Conservation (phyloP, 2,329 filamentous ascomycete species). For the Orbilia blumenaviensis region DNA sequence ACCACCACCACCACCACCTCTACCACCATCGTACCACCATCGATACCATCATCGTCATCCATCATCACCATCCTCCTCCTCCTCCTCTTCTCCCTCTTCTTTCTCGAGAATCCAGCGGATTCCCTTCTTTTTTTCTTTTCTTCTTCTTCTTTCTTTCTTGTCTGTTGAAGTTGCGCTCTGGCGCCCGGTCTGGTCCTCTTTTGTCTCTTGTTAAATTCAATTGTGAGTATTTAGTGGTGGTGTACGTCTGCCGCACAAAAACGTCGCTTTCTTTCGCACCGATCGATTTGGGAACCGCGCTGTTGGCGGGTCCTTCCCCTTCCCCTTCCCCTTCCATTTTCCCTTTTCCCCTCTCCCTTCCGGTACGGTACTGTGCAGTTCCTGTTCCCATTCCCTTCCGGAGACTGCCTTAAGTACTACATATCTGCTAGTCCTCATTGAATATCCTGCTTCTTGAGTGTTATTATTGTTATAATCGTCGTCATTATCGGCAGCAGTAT, state of each 20-base stretch:
- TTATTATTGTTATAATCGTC: too few species aligned
- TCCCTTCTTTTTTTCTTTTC: too few species aligned
- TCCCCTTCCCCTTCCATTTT: neutral
- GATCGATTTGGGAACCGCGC: constrained; percentile 10
- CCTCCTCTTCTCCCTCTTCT: neutral
- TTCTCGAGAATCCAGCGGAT: constrained; percentile 1
- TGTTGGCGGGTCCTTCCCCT: constrained; percentile 39
- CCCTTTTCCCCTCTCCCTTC: neutral
- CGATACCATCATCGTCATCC: neutral
- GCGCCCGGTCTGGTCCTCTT: neutral
- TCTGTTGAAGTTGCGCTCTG: too few species aligned
- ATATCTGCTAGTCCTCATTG: too few species aligned
- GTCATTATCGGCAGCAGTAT: too few species aligned
- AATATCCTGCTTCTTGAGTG: too few species aligned
- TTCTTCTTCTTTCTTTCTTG: too few species aligned
- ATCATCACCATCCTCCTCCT: neutral
- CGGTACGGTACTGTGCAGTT: neutral
- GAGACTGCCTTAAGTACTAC: too few species aligned
- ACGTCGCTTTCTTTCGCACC: constrained; percentile 43
- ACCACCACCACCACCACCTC: too few species aligned
- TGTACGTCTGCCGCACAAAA: constrained; percentile 49
- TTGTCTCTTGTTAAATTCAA: neutral
- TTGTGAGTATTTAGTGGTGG: too few species aligned
- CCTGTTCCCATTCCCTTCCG: constrained; percentile 6
- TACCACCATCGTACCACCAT: neutral